These are phyloP conservation scores for Vanderwaltozyma yarrowii DNA, from an alignment of 805 yeast species.

Conservation along the genomic window DNA sequence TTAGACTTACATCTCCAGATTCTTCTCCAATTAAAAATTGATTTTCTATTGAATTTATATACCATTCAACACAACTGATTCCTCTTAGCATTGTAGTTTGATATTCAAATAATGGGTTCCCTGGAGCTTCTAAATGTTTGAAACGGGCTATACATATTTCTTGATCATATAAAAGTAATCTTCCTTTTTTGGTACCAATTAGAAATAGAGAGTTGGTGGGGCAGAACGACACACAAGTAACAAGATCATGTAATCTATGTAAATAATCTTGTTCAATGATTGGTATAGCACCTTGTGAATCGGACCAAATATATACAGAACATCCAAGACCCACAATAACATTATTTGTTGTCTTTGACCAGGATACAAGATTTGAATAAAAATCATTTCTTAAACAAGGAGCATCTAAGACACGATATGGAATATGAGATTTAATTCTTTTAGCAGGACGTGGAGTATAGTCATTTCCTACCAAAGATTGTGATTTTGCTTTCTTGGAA, in stretches of 20 bases:
- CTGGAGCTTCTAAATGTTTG: slow-evolving; percentile 2
- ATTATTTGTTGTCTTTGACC: slow-evolving; percentile 45
- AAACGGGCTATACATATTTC: slow-evolving; percentile 9
- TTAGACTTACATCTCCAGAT: slow-evolving; percentile 44
- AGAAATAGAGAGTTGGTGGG: slow-evolving; percentile 35
- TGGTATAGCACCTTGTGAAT: slow-evolving; percentile 35
- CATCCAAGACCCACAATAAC: slow-evolving; percentile 60
- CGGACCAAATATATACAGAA: slow-evolving; percentile 55
- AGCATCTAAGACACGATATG: slow-evolving; percentile 51
- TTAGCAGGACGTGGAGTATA: slow-evolving; percentile 14
- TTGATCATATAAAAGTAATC: slow-evolving; percentile 38
- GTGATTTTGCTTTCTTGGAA: slow-evolving; percentile 5
- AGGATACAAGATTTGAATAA: slow-evolving; percentile 63
- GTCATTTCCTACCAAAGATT: not conserved
- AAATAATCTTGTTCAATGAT: slow-evolving; percentile 32
- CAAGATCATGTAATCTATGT: slow-evolving; percentile 26
- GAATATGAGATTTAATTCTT: slow-evolving; percentile 30
- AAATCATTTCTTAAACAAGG: slow-evolving; percentile 68
- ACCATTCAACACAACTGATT: slow-evolving; percentile 55
- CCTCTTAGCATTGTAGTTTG: slow-evolving; percentile 30
- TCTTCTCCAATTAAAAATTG: slow-evolving; percentile 57
- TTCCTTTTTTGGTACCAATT: slow-evolving; percentile 52
- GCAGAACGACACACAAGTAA: slow-evolving; percentile 53
- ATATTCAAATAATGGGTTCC: slow-evolving; percentile 12
- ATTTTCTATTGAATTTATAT: slow-evolving; percentile 17